Evolutionary conservation across 176 grass and related monocot genomes (phyloP).

Genomic region (Paspalum vaginatum): DNA sequence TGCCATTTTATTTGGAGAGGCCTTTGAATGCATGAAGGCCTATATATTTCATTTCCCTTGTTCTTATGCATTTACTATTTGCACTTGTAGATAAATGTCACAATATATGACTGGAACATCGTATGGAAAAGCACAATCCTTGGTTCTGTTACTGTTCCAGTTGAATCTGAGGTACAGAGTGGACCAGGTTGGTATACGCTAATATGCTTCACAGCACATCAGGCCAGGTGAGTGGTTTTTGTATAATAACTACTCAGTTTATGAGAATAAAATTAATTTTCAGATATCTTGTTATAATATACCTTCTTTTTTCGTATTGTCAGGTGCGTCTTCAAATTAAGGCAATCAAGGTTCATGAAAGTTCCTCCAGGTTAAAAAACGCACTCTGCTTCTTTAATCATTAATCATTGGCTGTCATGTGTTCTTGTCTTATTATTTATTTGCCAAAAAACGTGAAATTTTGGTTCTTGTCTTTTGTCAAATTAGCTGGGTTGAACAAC

Average conservation of each 20-base stretch:
- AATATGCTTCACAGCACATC: slow-evolving; percentile 74
- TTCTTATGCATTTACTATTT: slow-evolving; percentile 27
- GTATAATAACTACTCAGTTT: slow-evolving; percentile 6
- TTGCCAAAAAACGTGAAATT: background rate
- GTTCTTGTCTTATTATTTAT: slow-evolving; percentile 12
- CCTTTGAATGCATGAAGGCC: background rate
- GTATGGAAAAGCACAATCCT: slow-evolving; percentile 98
- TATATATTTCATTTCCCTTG: slow-evolving; percentile 11
- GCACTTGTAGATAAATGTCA: slow-evolving; percentile 74
- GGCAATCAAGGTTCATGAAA: slow-evolving; percentile 65
- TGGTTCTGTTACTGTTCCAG: slow-evolving; percentile 79
- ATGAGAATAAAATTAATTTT: slow-evolving; percentile 21
- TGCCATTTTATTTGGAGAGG: background rate
- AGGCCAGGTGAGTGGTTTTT: slow-evolving; percentile 69
- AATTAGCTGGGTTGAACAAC: slow-evolving; percentile 3
- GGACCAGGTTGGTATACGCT: slow-evolving; percentile 75
- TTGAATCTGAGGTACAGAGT: slow-evolving; percentile 68
- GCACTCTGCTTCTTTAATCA: slow-evolving; percentile 11
- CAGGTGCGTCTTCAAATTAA: slow-evolving; percentile 98
- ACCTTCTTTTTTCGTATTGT: slow-evolving; percentile 20
- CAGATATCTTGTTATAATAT: slow-evolving; percentile 7
- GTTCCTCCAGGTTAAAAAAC: slow-evolving; percentile 68
- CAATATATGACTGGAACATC: slow-evolving; percentile 99
- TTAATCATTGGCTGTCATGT: background rate
- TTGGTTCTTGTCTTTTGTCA: background rate